These are phyloP conservation scores for Paecilomyces fulvus DNA, from an alignment of 2,329 filamentous ascomycete species.

Conservation along the genomic window DNA sequence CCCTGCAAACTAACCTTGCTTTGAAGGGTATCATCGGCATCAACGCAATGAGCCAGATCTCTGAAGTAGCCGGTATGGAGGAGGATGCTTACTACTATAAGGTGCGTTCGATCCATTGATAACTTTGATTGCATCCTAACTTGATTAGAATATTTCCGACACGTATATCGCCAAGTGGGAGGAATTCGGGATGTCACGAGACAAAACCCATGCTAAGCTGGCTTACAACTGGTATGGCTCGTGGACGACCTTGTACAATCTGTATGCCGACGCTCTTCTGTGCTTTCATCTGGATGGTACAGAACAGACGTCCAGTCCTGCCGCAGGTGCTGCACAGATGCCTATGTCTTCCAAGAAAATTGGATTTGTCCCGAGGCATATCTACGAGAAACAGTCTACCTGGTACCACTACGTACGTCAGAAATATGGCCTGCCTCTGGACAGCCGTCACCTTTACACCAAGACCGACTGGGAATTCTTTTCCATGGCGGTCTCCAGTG, in stretches of 20 bases:
- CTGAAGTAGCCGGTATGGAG: slow-evolving; percentile 51
- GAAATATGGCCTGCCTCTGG: slow-evolving; percentile 72
- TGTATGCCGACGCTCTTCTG: slow-evolving; percentile 70
- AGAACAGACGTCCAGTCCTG: slow-evolving; percentile 10
- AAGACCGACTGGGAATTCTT: slow-evolving; percentile 93
- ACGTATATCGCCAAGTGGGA: slow-evolving; percentile 68
- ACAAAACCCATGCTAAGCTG: slow-evolving; percentile 65
- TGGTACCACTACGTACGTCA: slow-evolving; percentile 77
- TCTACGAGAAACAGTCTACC: slow-evolving; percentile 71
- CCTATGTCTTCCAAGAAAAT: slow-evolving; percentile 24
- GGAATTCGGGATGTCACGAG: slow-evolving; percentile 58
- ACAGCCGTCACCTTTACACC: slow-evolving; percentile 73
- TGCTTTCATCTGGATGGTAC: slow-evolving; percentile 63
- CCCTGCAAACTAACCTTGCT: slow-evolving; percentile 73
- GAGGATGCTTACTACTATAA: slow-evolving; percentile 52
- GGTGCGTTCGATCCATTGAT: slow-evolving; percentile 17
- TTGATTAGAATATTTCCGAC: slow-evolving; percentile 46
- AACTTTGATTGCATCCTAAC: slow-evolving; percentile 3
- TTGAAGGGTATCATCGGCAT: slow-evolving; percentile 79
- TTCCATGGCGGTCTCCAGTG: slow-evolving; percentile 67
- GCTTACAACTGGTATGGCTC: slow-evolving; percentile 73
- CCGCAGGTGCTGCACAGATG: slow-evolving; percentile 15
- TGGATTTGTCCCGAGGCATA: slow-evolving; percentile 61
- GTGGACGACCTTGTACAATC: slow-evolving; percentile 78
- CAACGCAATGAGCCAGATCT: slow-evolving; percentile 66